Evolutionary conservation across 2,329 filamentous ascomycete species (phyloP).

Genomic region (Coleophoma crateriformis): DNA sequence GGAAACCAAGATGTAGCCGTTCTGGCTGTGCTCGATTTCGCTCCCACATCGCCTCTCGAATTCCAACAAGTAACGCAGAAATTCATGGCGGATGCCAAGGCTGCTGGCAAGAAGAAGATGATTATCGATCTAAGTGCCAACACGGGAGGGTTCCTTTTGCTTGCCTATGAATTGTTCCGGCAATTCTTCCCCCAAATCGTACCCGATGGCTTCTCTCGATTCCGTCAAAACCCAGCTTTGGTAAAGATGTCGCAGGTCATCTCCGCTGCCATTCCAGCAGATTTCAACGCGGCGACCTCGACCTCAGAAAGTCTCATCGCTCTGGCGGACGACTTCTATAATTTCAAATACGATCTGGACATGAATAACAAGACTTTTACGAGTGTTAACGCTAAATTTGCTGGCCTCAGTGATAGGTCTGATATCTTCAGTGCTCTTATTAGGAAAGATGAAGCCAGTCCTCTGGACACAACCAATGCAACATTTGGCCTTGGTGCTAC

Average conservation of each 20-base stretch:
- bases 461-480: constrained; percentile 3
- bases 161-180: constrained; percentile 41
- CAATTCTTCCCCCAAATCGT: constrained; percentile 22
- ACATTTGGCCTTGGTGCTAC: constrained; percentile 12
- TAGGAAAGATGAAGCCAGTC: constrained; percentile 4
- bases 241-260: not conserved
- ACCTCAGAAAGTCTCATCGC: constrained; percentile 7
- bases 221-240: constrained; percentile 5
- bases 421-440: constrained; percentile 5
- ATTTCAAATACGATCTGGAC: constrained; percentile 4
- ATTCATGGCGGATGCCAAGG: constrained; percentile 37
- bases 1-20: constrained; percentile 9
- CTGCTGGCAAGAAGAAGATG: constrained; percentile 44
- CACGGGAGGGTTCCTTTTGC: constrained; percentile 38
- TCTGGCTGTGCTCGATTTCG: constrained; percentile 6
- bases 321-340: constrained; percentile 2
- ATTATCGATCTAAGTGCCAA: constrained; percentile 58
- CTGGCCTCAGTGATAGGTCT: constrained; percentile 2
- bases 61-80: constrained; percentile 13
- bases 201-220: constrained; percentile 4
- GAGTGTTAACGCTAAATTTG: constrained; percentile 4
- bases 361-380: constrained; percentile 4
- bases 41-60: constrained; percentile 3
- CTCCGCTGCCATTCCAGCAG: not conserved
- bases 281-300: constrained; percentile 12